A percentile compares a stretch with the other conserved stretches of the same genome.
Conservation (phyloP, 2,329 filamentous ascomycete species). For the Chrysoporthe puriensis region DNA sequence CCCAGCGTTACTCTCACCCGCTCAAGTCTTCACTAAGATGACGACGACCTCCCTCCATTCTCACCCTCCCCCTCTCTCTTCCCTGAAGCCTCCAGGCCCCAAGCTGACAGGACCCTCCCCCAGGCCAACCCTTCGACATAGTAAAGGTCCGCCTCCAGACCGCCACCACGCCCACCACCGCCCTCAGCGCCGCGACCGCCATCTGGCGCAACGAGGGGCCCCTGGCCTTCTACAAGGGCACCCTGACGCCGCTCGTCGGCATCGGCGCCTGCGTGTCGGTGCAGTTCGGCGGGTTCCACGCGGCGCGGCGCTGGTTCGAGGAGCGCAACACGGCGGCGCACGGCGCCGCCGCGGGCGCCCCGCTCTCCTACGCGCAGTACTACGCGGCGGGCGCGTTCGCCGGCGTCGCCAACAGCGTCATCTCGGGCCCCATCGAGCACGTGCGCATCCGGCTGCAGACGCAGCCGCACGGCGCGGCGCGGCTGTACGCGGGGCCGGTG, state of each 20-base stretch:
- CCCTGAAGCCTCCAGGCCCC: neutral
- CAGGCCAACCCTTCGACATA: constrained; percentile 81
- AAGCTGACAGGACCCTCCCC: constrained; percentile 12
- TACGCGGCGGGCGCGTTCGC: constrained; percentile 90
- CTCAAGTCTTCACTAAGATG: neutral
- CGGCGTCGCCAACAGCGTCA: constrained; percentile 83
- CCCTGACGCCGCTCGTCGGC: constrained; percentile 88
- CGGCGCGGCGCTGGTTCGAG: constrained; percentile 85
- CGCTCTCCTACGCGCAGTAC: constrained; percentile 84
- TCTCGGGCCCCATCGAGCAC: constrained; percentile 94
- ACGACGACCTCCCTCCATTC: too few relatives aligned
- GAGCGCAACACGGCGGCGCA: constrained; percentile 66
- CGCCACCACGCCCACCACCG: constrained; percentile 76
- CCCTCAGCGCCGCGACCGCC: constrained; percentile 76
- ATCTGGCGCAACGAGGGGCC: constrained; percentile 90
- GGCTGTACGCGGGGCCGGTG: constrained; percentile 78
- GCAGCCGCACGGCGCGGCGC: constrained; percentile 80
- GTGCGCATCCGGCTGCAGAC: constrained; percentile 95
- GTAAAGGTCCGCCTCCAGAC: constrained; percentile 98
- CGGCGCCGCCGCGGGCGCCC: constrained; percentile 61
- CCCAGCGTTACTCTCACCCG: neutral
- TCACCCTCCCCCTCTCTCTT: too few relatives aligned
- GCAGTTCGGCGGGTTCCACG: constrained; percentile 97
- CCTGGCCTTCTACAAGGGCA: constrained; percentile 97
- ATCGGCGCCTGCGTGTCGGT: constrained; percentile 98